Evolutionary conservation across 495 filamentous ascomycete species (phyloP).

Genomic region (Penicillium nucicola): DNA sequence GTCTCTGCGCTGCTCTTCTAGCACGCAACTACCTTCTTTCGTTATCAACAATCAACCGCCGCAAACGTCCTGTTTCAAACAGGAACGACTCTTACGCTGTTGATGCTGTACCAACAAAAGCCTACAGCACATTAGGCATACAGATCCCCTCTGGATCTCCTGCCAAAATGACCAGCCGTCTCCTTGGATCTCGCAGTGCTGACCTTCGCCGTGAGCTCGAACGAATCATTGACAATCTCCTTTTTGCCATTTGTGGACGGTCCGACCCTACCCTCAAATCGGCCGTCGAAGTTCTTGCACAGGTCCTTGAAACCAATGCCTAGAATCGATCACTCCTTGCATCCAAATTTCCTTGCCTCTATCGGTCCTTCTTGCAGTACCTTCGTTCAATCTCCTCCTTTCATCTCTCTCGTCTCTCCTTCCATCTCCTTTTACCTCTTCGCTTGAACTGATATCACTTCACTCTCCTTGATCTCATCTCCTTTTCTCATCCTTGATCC

Average conservation of each 20-base stretch:
- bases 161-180: slow-evolving; percentile 27
- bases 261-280: slow-evolving; percentile 37
- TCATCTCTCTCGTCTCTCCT: background rate
- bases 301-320: slow-evolving; percentile 40
- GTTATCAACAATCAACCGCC: slow-evolving; percentile 25
- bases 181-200: slow-evolving; percentile 28
- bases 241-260: slow-evolving; percentile 38
- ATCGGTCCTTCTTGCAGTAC: background rate
- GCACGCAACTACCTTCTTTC: slow-evolving; percentile 59
- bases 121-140: slow-evolving; percentile 33
- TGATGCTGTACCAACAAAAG: slow-evolving; percentile 38
- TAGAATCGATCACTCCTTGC: slow-evolving; percentile 12
- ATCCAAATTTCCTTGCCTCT: slow-evolving; percentile 4
- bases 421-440: background rate
- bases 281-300: slow-evolving; percentile 38
- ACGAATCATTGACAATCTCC: slow-evolving; percentile 37
- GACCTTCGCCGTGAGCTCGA: slow-evolving; percentile 38
- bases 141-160: slow-evolving; percentile 28
- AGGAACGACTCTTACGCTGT: slow-evolving; percentile 20
- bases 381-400: background rate
- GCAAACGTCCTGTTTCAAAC: slow-evolving; percentile 17
- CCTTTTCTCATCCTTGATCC: background rate
- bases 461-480: background rate
- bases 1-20: slow-evolving; percentile 62
- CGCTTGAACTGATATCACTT: background rate